Evolutionary conservation across 257 asterid species (phyloP), one percentile per base, ranked within the genome.

Genomic region (Solanum bukasovii): DNA sequence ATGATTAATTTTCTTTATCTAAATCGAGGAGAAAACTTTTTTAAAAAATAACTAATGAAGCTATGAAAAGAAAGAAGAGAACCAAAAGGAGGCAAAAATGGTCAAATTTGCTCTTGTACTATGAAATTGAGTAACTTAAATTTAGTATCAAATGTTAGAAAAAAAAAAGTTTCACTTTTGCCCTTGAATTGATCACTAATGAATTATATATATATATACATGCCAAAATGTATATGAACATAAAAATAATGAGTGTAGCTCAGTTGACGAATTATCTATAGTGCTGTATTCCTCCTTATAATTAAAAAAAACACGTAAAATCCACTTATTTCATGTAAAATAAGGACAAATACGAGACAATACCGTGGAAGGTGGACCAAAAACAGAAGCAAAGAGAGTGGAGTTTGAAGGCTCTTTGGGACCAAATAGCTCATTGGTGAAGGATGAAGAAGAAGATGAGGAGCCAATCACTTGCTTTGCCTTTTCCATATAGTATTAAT

Each of bases 301-400:
- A 52, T 52, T 6, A 6, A 16, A 52, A 13, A 49, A 1, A 9
- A 35, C 0, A 71, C 7, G 3, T 68, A 67, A 7, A 73, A 11
- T 74, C 6, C 29, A 35, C 10, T 35, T 13, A 21, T 74, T 33
- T 73, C 10, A 74, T 11, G 5, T 3, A 72, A 14, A 38, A 16
- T 7, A 31, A 33, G 9, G 13, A 31, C 1, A 71, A 33, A 73
- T 34, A 73, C 8, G 8, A 34, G 7, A 71, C 13, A 38, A 20
- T 94, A 94, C 98, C 95, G 88, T 91, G 21, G 93, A 82, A 49
- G 94, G 87, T 59, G 96, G 94, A 49, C 94, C 97, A 88, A 96
- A 94, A 89, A 96, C 93, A 25, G 98, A 90, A n/a, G 90, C 94
- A 87, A 94, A 96, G 90, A 85, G 92, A 29, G 89, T 89, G 4